Percentiles rank a stretch among this genome's conserved stretches.
Evolutionary conservation across 345 rosid genomes (phyloP).

Genomic region (Camelina neglecta): DNA sequence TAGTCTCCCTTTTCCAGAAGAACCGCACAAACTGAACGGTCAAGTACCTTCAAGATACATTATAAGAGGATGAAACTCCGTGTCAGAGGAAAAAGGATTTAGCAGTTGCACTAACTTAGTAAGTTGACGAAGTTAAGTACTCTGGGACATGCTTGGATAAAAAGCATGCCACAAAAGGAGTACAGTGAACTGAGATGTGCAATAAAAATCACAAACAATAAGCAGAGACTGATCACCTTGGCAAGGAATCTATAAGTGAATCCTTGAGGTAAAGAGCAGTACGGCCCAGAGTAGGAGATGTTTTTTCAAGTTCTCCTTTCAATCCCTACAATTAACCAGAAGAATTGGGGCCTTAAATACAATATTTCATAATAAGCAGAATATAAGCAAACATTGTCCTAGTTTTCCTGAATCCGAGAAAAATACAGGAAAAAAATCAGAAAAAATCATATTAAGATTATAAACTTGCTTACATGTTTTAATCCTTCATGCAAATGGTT

Average conservation of each 20-base stretch:
- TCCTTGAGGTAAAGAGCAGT: constrained; percentile 73
- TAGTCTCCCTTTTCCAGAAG: constrained; percentile 99
- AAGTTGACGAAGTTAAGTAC: constrained; percentile 8
- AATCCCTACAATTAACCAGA: constrained; percentile 58
- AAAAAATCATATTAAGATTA: constrained; percentile 13
- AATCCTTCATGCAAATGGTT: constrained; percentile 98
- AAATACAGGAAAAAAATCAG: neutral
- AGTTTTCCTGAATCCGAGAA: neutral
- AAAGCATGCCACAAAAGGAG: constrained; percentile 13
- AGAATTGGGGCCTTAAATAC: constrained; percentile 5
- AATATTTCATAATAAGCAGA: constrained; percentile 9
- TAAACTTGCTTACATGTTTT: constrained; percentile 67
- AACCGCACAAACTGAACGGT: constrained; percentile 99
- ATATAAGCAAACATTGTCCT: constrained; percentile 15
- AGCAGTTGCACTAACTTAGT: neutral
- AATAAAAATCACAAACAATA: neutral
- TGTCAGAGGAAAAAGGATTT: constrained; percentile 1
- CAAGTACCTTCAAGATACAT: constrained; percentile 68
- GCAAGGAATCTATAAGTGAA: constrained; percentile 79
- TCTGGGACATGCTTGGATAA: constrained; percentile 8
- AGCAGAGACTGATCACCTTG: constrained; percentile 54
- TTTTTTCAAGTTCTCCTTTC: constrained; percentile 93
- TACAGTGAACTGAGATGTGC: constrained; percentile 10
- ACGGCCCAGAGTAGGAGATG: constrained; percentile 81
- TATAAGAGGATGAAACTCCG: constrained; percentile 11